Evolutionary conservation across 2,329 filamentous ascomycete species (phyloP).

Genomic region (Cadophora sp.): DNA sequence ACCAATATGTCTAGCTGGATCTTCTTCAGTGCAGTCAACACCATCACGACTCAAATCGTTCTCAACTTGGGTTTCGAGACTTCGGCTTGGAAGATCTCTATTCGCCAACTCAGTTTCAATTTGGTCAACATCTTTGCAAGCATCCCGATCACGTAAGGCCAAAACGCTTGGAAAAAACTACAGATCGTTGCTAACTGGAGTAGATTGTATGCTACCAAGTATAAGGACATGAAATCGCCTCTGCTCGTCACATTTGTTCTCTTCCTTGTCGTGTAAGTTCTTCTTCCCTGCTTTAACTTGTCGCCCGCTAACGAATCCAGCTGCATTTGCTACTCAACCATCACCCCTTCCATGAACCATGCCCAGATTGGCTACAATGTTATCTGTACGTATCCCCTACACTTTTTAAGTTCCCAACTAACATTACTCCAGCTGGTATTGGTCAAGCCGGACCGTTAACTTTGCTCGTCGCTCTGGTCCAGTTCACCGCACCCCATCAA

Average conservation of each 20-base stretch:
- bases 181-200: constrained; percentile 7
- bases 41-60: constrained; percentile 56
- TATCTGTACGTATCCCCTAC: constrained; percentile 38
- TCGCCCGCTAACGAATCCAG: background rate
- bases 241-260: constrained; percentile 54
- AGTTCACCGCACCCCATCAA: constrained; percentile 60
- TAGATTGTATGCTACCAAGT: constrained; percentile 53
- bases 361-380: constrained; percentile 57
- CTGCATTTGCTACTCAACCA: constrained; percentile 53
- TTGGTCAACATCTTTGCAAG: constrained; percentile 51
- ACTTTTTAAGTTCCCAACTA: constrained; percentile 15
- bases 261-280: constrained; percentile 54
- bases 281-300: background rate
- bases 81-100: constrained; percentile 54
- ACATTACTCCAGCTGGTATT: constrained; percentile 45
- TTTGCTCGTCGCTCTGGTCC: constrained; percentile 56
- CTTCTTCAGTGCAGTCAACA: constrained; percentile 61
- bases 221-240: constrained; percentile 56
- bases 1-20: constrained; percentile 51
- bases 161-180: background rate
- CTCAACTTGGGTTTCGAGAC: constrained; percentile 57
- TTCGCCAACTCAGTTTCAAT: constrained; percentile 55
- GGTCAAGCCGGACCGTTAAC: constrained; percentile 59
- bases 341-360: constrained; percentile 52
- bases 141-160: constrained; percentile 50